Base-by-base conservation (phyloP, 2,329 filamentous ascomycete species). In the Sphaerulina musiva region DNA sequence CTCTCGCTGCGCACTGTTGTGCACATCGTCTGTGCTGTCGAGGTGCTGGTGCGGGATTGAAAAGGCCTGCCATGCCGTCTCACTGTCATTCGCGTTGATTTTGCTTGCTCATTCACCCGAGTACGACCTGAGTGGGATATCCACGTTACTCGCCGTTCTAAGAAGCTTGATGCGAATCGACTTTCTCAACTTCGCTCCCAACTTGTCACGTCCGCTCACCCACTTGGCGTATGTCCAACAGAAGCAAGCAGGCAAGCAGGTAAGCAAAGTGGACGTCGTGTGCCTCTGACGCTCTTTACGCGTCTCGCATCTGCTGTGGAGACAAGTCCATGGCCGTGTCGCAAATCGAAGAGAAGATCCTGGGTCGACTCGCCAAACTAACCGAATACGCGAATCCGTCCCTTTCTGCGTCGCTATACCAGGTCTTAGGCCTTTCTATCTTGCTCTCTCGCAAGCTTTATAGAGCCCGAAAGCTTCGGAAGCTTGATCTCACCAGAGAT, bases 281-380 rank as follows among this genome's bases (percentile, higher is more conserved):
- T 40, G 38, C 46, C 46, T 48, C 7, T 36, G 12, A 48, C 17
- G 41, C 14, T n/a, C 11, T 34, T n/a, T 20, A 11, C 32, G 23
- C 14, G 36, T 38, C 29, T 36, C 40, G 34, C 46, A 36, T 51
- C 49, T 45, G 20, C 10, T 46, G 46, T 46, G 40, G 46, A 52
- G 45, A 31, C 50, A 50, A 42, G 55, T 62, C 59, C 70, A 98
- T 97, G 93, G 93, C 93, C 74, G 93, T 91, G 69, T 93, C 90
- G 57, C 89, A 95, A 74, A 89, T 97, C 59, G 93, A 98, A 72
- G 91, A 95, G 75, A 98, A 97, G 75, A 95, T 95, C 73, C 80
- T 98, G 66, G 90, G 89, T 74, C 85, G 84, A 68, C 85, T 95
- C 69, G 92, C 93, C 69, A 87, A 85, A 72, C 80, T 84, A 58